Conservation (phyloP, 192 early-diverging fungal species). For the Entomortierella beljakovae region DNA sequence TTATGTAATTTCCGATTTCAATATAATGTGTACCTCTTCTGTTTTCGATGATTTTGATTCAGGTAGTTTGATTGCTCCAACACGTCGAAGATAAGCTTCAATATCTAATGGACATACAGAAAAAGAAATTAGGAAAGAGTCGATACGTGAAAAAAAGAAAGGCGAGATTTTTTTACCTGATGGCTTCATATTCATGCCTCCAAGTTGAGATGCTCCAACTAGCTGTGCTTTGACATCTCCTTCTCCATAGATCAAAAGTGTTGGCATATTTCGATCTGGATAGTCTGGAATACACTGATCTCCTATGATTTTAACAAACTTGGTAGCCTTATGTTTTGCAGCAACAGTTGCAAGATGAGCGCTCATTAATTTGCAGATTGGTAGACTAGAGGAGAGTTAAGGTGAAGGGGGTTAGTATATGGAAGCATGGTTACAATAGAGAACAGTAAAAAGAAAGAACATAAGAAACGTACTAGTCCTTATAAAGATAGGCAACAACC, state of each 20-base stretch:
- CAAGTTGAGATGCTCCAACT: conserved; percentile 81
- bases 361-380: conserved; percentile 88
- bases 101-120: conserved; percentile 22
- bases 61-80: conserved; percentile 46
- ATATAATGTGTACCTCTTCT: conserved; percentile 32
- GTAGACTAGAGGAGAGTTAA: conserved; percentile 63
- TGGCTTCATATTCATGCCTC: conserved; percentile 83
- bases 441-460: no score
- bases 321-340: conserved; percentile 81
- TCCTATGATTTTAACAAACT: conserved; percentile 94
- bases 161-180: conserved; percentile 54
- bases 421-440: no score
- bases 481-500: conserved; percentile 75
- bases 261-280: conserved; percentile 90
- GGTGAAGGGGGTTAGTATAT: not conserved
- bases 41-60: conserved; percentile 31
- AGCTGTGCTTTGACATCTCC: conserved; percentile 90
- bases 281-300: conserved; percentile 96
- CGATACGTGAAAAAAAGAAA: not conserved
- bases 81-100: conserved; percentile 56
- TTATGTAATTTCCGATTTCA: not conserved
- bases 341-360: conserved; percentile 80
- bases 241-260: conserved; percentile 90
- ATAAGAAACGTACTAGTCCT: conserved; percentile 60
- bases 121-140: not conserved